Evolutionary conservation across 331 rosid genomes (phyloP).

Genomic region (Malus hybrid): DNA sequence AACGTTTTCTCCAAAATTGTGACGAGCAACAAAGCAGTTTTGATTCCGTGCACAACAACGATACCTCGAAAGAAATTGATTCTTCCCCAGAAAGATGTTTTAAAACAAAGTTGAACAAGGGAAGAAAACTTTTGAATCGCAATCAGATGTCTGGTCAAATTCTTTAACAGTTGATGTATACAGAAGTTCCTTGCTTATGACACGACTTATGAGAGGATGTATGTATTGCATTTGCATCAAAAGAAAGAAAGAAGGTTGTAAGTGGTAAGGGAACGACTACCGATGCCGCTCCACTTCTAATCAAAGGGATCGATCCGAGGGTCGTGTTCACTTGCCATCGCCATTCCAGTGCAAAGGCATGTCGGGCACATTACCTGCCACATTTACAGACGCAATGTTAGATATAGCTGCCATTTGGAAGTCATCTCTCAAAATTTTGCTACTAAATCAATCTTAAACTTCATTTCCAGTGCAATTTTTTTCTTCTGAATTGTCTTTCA

Average conservation of each 20-base stretch:
- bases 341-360: conserved; percentile 98
- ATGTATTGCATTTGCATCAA: neutral
- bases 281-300: conserved; percentile 18
- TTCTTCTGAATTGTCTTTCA: no score
- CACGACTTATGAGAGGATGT: neutral
- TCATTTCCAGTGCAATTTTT: neutral
- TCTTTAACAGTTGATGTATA: neutral
- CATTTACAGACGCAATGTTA: neutral
- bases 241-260: neutral
- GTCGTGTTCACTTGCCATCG: conserved; percentile 96
- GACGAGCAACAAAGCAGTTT: neutral
- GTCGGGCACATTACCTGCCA: conserved; percentile 97
- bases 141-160: neutral
- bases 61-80: no score
- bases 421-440: neutral
- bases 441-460: neutral
- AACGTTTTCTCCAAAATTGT: no score
- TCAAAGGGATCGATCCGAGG: conserved; percentile 97
- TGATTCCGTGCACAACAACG: no score
- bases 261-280: neutral
- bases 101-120: no score
- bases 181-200: neutral
- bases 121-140: no score
- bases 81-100: no score
- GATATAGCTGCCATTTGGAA: neutral